Percentiles rank a stretch among this genome's conserved stretches.
These are phyloP conservation scores for Blastocladiella emersonii DNA, from an alignment of 371 early-diverging fungal genomes.

Conservation along the genomic window DNA sequence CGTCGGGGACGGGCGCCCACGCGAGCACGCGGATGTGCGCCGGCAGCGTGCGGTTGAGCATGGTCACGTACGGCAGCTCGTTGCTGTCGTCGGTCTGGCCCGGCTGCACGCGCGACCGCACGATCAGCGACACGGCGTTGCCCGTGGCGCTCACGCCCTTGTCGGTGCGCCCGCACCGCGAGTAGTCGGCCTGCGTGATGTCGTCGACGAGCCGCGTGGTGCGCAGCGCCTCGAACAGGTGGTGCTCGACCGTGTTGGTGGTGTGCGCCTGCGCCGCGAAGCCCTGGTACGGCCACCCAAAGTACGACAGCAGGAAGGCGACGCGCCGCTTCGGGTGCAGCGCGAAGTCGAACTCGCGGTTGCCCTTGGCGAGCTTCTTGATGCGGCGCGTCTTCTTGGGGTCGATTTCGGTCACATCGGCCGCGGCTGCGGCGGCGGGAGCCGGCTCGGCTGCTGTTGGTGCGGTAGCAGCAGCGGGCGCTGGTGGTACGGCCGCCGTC, in stretches of 20 bases:
- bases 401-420: too few species aligned
- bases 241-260: constrained; percentile 60
- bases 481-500: background rate
- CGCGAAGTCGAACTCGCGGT: constrained; percentile 56
- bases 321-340: constrained; percentile 60
- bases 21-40: constrained; percentile 77
- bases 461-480: too few species aligned
- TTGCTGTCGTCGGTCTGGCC: constrained; percentile 24
- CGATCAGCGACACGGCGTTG: constrained; percentile 72
- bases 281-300: constrained; percentile 85
- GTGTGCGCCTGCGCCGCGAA: constrained; percentile 53
- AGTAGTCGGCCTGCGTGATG: constrained; percentile 38
- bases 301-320: constrained; percentile 77
- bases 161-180: constrained; percentile 88
- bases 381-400: background rate
- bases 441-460: too few species aligned
- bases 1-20: constrained; percentile 67
- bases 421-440: too few species aligned
- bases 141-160: constrained; percentile 86
- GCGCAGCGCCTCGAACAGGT: constrained; percentile 60
- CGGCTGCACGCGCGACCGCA: constrained; percentile 35
- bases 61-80: constrained; percentile 67
- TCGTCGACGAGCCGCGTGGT: constrained; percentile 52
- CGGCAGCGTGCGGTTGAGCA: constrained; percentile 74
- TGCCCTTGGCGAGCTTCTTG: background rate